Evolutionary conservation across 2,329 filamentous ascomycete species (phyloP).

Genomic region (Fusarium piperis): DNA sequence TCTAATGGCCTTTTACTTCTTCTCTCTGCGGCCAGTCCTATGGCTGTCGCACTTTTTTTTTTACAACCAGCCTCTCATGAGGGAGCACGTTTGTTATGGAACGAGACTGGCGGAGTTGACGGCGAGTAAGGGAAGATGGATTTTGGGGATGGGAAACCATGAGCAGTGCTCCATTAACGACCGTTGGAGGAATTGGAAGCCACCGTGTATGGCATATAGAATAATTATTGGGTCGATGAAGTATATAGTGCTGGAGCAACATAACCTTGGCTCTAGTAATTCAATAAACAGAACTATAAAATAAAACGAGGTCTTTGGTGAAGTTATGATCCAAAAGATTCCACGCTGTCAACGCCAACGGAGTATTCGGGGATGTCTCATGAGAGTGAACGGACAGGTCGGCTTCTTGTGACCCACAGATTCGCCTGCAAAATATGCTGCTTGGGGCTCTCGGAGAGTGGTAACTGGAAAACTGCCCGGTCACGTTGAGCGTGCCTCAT

Average conservation of each 20-base stretch:
- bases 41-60: constrained; percentile 22
- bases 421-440: not conserved
- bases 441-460: not conserved
- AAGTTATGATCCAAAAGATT: not conserved
- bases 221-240: constrained; percentile 26
- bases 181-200: constrained; percentile 7
- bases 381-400: not conserved
- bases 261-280: constrained; percentile 33
- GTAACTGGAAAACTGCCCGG: not conserved
- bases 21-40: constrained; percentile 8
- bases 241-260: constrained; percentile 33
- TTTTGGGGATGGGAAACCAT: constrained; percentile 35
- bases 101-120: constrained; percentile 34
- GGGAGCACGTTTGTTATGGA: constrained; percentile 14
- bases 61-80: constrained; percentile 10
- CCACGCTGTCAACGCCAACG: not conserved
- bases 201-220: constrained; percentile 33
- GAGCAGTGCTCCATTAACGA: constrained; percentile 32
- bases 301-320: not conserved
- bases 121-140: constrained; percentile 22
- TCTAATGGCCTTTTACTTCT: constrained; percentile 29
- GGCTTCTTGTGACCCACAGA: not conserved
- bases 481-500: not conserved
- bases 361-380: not conserved
- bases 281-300: constrained; percentile 21